These are phyloP conservation scores for Boletus bicolor DNA, from an alignment of 768 basidiomycete genomes.

Conservation along the genomic window DNA sequence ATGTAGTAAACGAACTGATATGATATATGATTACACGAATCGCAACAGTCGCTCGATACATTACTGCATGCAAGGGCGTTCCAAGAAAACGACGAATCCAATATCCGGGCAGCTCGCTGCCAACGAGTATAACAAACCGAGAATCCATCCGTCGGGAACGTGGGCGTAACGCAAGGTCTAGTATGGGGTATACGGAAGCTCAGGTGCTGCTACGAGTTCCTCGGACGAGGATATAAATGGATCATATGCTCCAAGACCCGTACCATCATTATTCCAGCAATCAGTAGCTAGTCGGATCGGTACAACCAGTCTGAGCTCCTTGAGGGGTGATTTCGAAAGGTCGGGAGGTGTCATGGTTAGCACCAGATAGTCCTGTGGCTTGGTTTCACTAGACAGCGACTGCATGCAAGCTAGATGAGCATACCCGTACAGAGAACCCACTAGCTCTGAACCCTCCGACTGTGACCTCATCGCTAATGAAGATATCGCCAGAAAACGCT, in stretches of 20 bases:
- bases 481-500: conserved; percentile 61
- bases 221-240: conserved; percentile 24
- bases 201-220: conserved; percentile 17
- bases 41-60: background rate
- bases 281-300: conserved; percentile 67
- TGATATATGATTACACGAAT: background rate
- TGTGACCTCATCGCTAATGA: conserved; percentile 44
- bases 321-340: conserved; percentile 50
- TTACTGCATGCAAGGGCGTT: background rate
- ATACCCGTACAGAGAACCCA: conserved; percentile 62
- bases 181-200: conserved; percentile 5
- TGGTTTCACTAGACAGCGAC: background rate
- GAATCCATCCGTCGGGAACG: background rate
- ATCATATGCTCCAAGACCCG: conserved; percentile 10
- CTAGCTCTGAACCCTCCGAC: conserved; percentile 64
- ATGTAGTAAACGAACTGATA: background rate
- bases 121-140: background rate
- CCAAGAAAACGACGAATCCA: background rate
- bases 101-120: background rate
- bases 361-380: conserved; percentile 62
- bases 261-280: conserved; percentile 43
- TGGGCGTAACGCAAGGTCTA: background rate
- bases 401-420: conserved; percentile 7
- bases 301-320: conserved; percentile 57
- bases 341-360: conserved; percentile 60